Base-by-base conservation (phyloP, 225 moss, liverwort and hornwort genomes). In the Sphagnum tenellum region DNA sequence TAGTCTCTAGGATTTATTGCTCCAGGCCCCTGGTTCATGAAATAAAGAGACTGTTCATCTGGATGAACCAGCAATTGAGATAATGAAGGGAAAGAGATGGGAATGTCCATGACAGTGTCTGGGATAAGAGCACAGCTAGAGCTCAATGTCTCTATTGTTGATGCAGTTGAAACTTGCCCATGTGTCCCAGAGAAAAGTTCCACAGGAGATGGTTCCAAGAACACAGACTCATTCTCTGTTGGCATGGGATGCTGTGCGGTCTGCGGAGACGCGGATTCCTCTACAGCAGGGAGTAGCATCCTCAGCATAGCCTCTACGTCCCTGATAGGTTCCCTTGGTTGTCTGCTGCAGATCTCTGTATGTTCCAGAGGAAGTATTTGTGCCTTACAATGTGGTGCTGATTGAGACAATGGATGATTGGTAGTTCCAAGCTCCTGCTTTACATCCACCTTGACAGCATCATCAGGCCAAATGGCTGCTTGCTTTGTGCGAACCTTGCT, bases 391-490 rank as follows among this genome's bases (percentile, higher is more conserved):
- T 29, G 29, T 29, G 29, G 29, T 29, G 29, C 29, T 29, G 29
- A 29, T 29, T 29, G 29, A 29, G 29, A 29, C 29, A 29, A 29
- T 29, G 29, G 29, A 29, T 29, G 29, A 29, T 29, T 29, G 29
- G 29, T 29, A 29, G 29, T 29, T 29, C 29, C 29, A 29, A 29
- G 29, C 29, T 29, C 29, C 29, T 29, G 7, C 11, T 50, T 57
- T 14, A 12, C 8, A 49, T 66, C 47, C 46, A 57, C 4, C 47
- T 12, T 55, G 7, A 11, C 29, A 48, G 54, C 66, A 66, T 67
- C 59, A 57, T n/a, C 67, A 8, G 59, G 67, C 57, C 67, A 58
- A 49, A 49, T 4, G 12, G 67, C 67, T 58, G 67, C 47, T 58
- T 67, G 55, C 46, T 67, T 67, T 9, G 57, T 11, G 47, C 14